These are phyloP conservation scores for Karstenula rhodostoma DNA, from an alignment of 2,329 filamentous ascomycete species.

Conservation along the genomic window DNA sequence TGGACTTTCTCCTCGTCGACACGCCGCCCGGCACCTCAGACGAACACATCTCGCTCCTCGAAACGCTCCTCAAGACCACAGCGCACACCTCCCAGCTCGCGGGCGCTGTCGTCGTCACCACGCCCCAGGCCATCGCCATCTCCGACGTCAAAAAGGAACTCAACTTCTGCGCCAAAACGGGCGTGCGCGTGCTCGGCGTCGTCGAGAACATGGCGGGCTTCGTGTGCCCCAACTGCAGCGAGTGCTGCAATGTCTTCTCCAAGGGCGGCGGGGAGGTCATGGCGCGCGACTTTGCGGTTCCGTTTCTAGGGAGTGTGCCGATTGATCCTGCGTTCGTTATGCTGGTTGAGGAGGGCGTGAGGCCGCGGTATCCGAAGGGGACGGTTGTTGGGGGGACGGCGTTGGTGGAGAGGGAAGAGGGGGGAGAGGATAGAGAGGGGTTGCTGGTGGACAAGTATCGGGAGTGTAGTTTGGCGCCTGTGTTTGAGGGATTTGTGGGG, in stretches of 20 bases:
- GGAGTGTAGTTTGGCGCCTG: slow-evolving; percentile 72
- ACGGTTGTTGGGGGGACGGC: slow-evolving; percentile 56
- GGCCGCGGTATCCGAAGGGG: slow-evolving; percentile 73
- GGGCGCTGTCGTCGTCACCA: slow-evolving; percentile 94
- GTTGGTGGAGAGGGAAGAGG: slow-evolving; percentile 37
- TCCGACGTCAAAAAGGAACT: slow-evolving; percentile 94
- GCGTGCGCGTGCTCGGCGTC: slow-evolving; percentile 81
- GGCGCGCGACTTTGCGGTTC: slow-evolving; percentile 84
- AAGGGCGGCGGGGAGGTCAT: slow-evolving; percentile 89
- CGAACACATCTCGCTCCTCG: slow-evolving; percentile 94
- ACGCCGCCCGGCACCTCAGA: slow-evolving; percentile 96
- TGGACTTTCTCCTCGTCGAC: slow-evolving; percentile 94
- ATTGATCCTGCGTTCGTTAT: slow-evolving; percentile 93
- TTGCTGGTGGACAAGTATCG: slow-evolving; percentile 75
- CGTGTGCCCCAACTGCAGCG: slow-evolving; percentile 77
- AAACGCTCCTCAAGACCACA: slow-evolving; percentile 69
- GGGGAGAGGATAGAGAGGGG: slow-evolving; percentile 36
- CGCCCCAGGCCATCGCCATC: slow-evolving; percentile 91
- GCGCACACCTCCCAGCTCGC: slow-evolving; percentile 69
- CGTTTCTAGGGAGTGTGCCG: slow-evolving; percentile 85
- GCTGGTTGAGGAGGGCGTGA: slow-evolving; percentile 78
- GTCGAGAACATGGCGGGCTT: slow-evolving; percentile 97
- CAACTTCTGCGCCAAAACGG: slow-evolving; percentile 89
- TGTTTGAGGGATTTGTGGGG: slow-evolving; percentile 72
- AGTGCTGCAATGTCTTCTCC: slow-evolving; percentile 93